These are phyloP conservation scores for Lolium multiflorum DNA, from an alignment of 176 grass and related monocot species.

Conservation along the genomic window DNA sequence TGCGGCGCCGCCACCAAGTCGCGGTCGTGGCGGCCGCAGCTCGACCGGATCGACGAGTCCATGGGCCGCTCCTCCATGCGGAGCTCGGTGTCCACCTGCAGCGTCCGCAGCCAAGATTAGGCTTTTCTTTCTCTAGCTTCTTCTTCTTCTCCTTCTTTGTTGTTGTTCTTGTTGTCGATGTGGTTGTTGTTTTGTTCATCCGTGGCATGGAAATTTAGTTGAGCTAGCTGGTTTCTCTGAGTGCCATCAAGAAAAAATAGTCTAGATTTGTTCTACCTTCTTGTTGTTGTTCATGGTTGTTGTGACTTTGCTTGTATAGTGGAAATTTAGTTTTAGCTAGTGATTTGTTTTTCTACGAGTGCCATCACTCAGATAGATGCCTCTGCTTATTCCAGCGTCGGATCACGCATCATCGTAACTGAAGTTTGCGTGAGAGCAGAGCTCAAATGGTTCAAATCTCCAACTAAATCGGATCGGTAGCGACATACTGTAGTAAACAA, in stretches of 20 bases:
- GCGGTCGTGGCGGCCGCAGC: slow-evolving; percentile 55
- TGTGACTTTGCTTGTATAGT: not conserved
- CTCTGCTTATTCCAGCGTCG: not conserved
- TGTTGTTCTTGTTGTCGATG: too few species aligned
- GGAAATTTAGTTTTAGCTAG: not conserved
- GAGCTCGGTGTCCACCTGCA: slow-evolving; percentile 40
- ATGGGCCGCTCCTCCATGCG: slow-evolving; percentile 56
- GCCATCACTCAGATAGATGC: not conserved
- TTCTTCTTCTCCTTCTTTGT: not conserved
- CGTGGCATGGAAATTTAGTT: not conserved
- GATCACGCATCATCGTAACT: not conserved
- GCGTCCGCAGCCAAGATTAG: slow-evolving; percentile 36
- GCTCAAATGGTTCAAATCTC: not conserved
- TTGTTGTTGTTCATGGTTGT: not conserved
- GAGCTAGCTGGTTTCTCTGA: not conserved
- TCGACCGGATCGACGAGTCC: slow-evolving; percentile 85
- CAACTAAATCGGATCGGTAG: not conserved
- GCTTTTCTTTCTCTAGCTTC: not conserved
- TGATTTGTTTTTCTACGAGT: not conserved
- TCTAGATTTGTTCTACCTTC: not conserved
- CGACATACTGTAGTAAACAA: not conserved
- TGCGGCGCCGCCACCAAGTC: not conserved
- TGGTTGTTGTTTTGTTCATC: not conserved
- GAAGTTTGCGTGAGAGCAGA: not conserved
- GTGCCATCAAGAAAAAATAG: not conserved